phyloP scores from a whole-genome alignment of 805 yeast species.

The Saccharomycopsis fodiens region DNA sequence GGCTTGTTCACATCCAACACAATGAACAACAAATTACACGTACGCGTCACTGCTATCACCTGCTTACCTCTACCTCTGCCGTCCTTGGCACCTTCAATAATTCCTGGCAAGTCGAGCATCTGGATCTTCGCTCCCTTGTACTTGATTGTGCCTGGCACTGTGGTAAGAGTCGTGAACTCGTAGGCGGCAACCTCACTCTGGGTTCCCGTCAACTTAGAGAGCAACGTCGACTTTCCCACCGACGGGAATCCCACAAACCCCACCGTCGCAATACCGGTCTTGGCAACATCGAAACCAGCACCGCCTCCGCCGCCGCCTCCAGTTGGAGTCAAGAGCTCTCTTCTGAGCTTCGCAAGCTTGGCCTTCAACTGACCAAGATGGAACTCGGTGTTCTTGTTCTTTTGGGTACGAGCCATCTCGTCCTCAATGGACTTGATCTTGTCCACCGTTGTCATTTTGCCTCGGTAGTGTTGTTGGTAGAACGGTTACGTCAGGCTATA shows the following conservation, averaged over 20 bases:
- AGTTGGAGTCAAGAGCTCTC: slow-evolving; percentile 71
- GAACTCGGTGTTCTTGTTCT: slow-evolving; percentile 94
- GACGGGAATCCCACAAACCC: slow-evolving; percentile 99
- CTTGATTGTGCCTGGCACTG: slow-evolving; percentile 94
- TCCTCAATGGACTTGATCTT: slow-evolving; percentile 85
- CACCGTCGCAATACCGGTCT: slow-evolving; percentile 95
- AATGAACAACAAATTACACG: slow-evolving; percentile 87
- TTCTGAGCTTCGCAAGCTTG: slow-evolving; percentile 86
- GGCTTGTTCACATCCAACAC: slow-evolving; percentile 96
- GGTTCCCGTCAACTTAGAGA: slow-evolving; percentile 87
- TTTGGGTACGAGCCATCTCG: slow-evolving; percentile 97
- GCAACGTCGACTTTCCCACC: slow-evolving; percentile 75
- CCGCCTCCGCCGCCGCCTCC: slow-evolving; percentile 86
- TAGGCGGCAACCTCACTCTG: slow-evolving; percentile 97
- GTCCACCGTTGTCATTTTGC: slow-evolving; percentile 39
- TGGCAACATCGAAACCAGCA: slow-evolving; percentile 94
- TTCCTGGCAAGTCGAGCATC: slow-evolving; percentile 88
- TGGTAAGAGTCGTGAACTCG: slow-evolving; percentile 94
- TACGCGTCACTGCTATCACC: slow-evolving; percentile 98
- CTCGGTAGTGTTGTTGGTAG: no score
- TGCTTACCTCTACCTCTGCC: slow-evolving; percentile 93
- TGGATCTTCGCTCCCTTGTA: slow-evolving; percentile 97
- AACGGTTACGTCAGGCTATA: no score
- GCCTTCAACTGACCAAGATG: slow-evolving; percentile 98
- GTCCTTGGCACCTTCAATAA: slow-evolving; percentile 85